Evolutionary conservation across 176 grass and related monocot genomes (phyloP), one percentile per base, ranked within the genome.

Genomic region (Ananas comosus): DNA sequence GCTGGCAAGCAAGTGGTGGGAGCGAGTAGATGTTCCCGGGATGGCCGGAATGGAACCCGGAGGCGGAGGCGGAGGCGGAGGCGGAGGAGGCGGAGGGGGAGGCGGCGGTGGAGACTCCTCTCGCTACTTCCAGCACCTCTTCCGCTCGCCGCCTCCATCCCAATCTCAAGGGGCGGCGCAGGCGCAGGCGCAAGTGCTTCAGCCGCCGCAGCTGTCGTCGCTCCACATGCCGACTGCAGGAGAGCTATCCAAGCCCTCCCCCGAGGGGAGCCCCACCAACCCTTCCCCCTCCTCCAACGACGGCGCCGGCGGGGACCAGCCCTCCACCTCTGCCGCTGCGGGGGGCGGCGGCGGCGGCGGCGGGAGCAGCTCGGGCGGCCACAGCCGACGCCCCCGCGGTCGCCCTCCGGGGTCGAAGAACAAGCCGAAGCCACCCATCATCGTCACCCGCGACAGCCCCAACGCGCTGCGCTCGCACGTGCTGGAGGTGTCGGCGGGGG

Each of bases 1-100:
- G 87, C 87, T 92, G 87, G 91, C 89, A 71, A 88, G 87, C 71
- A 97, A 92, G 94, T 97, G 94, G 94, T 97, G 94, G 94, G 94
- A 97, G 82, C 79, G 89, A 23, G 80, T 78, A 56, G 94, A 97
- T 74, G 86, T 82, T 49, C 24, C 86, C 65, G 79, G 84, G 23
- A 89, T 89, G 80, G 80, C 87, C 14, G 88, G 87, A 49, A 89
- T 87, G 75, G 82, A 87, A 16, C 80, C 85, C 8, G 70, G 82
- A 51, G 87, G 76, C 0, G 69, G 73, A 1, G 67, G 57, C 3
- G 68, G 51, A 2, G 24, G 53, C 33, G 33, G 33, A 7, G 33
- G 29, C 13, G 81, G 88, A 51, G 74, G 69, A 8, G 64, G 64
- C 7, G 50, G 70, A 2, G 53, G 68, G 2, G 85, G 70, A 9